Conservation (phyloP, 2,329 filamentous ascomycete species). For the Pseudogymnoascus sp. region DNA sequence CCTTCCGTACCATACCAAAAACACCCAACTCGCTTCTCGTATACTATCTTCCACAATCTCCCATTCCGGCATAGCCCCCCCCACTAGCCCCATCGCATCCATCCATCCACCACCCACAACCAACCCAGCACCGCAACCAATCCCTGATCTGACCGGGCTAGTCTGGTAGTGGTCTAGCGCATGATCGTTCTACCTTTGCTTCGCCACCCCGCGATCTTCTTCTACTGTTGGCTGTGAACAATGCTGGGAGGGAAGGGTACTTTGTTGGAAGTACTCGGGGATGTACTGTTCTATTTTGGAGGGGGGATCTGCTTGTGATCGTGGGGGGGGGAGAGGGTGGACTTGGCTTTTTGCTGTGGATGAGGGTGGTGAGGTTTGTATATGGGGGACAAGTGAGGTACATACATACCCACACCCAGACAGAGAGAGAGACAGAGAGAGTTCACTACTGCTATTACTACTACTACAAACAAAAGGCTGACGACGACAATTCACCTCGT, state of each 20-base stretch:
- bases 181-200: background rate
- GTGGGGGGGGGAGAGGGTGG: too few species aligned
- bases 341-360: background rate
- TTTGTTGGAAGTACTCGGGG: background rate
- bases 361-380: background rate
- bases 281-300: background rate
- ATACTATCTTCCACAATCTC: too few species aligned
- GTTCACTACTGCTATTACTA: too few species aligned
- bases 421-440: too few species aligned
- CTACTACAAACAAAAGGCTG: background rate
- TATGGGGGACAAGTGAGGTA: background rate
- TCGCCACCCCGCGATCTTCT: background rate
- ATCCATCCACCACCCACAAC: background rate
- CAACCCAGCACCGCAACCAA: background rate
- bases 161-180: background rate
- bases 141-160: background rate
- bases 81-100: background rate
- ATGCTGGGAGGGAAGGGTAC: background rate
- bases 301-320: background rate
- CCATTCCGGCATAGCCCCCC: background rate
- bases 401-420: background rate
- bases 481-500: background rate
- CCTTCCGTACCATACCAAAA: background rate
- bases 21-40: too few species aligned
- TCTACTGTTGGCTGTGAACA: too few species aligned